Conservation (phyloP, 495 filamentous ascomycete species). For the Lasiosphaeria miniovina region DNA sequence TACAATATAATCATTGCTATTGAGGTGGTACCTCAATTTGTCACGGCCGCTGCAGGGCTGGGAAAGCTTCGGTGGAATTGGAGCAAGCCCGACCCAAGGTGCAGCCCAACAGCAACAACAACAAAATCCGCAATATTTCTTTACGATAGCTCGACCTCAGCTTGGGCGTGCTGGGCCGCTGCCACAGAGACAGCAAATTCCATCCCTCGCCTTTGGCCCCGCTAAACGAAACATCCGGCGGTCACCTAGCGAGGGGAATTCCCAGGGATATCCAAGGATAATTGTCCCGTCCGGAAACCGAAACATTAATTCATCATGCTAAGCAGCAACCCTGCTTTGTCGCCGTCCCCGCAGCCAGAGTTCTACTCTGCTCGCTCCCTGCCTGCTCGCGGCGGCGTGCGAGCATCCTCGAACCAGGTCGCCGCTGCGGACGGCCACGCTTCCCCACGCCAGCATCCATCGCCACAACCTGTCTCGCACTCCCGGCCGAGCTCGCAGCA, state of each 20-base stretch:
- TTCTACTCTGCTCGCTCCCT: constrained; percentile 12
- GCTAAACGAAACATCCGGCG: constrained; percentile 9
- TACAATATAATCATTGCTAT: too few species aligned
- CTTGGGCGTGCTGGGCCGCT: too few species aligned
- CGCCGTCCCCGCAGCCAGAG: constrained; percentile 22
- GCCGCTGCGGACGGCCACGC: constrained; percentile 20
- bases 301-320: constrained; percentile 47
- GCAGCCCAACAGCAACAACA: not conserved
- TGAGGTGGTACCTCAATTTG: too few species aligned
- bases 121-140: not conserved
- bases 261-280: constrained; percentile 22
- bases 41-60: too few species aligned
- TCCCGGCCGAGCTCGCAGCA: constrained; percentile 12
- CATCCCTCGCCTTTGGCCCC: constrained; percentile 1
- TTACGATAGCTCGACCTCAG: not conserved
- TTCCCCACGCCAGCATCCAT: constrained; percentile 20
- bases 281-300: constrained; percentile 35
- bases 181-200: not conserved
- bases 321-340: constrained; percentile 32
- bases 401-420: constrained; percentile 22
- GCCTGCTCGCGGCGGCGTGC: constrained; percentile 17
- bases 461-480: constrained; percentile 12
- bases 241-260: constrained; percentile 4
- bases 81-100: too few species aligned
- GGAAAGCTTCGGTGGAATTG: too few species aligned